phyloP scores from a whole-genome alignment of 2,329 filamentous ascomycete species.

The Microdochium trichocladiopsis region DNA sequence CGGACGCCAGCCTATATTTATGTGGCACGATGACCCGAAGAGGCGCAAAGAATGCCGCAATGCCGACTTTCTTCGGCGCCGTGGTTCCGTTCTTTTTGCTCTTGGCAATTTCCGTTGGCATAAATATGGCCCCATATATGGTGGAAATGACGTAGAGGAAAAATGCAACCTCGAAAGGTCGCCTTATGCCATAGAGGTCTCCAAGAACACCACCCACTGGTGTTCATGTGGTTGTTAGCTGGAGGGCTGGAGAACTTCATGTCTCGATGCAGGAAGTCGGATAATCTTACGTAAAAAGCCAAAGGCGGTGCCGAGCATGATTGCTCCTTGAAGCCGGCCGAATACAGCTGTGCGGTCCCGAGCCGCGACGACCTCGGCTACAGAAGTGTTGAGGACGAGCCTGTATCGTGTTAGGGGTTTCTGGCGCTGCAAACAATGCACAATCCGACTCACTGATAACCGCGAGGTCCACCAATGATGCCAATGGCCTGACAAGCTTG shows the following conservation, averaged over 20 bases:
- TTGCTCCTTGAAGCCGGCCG: conserved; percentile 55
- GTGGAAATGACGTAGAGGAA: conserved; percentile 42
- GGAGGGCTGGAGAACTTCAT: too few relatives aligned
- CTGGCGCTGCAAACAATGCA: background rate
- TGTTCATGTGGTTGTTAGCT: background rate
- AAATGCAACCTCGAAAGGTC: conserved; percentile 59
- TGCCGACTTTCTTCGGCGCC: conserved; percentile 19
- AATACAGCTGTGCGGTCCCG: conserved; percentile 56
- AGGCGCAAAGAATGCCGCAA: conserved; percentile 54
- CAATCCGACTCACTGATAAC: conserved; percentile 42
- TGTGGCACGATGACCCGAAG: conserved; percentile 55
- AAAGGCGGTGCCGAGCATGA: conserved; percentile 59
- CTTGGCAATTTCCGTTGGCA: conserved; percentile 25
- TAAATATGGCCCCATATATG: conserved; percentile 29
- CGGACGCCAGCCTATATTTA: conserved; percentile 41
- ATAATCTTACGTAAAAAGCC: conserved; percentile 54
- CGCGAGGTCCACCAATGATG: conserved; percentile 59
- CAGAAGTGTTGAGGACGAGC: conserved; percentile 61
- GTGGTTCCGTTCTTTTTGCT: conserved; percentile 3
- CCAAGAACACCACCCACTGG: conserved; percentile 56
- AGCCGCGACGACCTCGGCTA: conserved; percentile 56
- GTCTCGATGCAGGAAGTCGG: too few relatives aligned
- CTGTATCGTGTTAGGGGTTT: conserved; percentile 2
- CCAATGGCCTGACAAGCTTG: conserved; percentile 63
- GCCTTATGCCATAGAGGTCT: conserved; percentile 53